A percentile compares a stretch with the other conserved stretches of the same genome.
Conservation (phyloP, 495 filamentous ascomycete species). For the Oleoguttula mirabilis region DNA sequence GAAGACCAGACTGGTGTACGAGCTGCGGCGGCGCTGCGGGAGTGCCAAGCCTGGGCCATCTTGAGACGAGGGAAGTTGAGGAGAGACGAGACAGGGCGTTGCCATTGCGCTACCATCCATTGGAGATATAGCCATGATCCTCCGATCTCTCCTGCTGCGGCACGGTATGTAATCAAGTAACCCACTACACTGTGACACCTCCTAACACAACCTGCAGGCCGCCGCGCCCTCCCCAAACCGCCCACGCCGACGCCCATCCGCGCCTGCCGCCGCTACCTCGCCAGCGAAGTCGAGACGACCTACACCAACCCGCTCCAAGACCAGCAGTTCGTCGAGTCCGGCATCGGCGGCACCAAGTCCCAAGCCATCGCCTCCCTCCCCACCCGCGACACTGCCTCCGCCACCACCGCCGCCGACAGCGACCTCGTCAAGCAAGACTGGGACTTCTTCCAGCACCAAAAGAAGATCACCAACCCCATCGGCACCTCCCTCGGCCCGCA, state of each 20-base stretch:
- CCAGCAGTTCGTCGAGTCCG: constrained; percentile 9
- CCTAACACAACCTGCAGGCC: no score
- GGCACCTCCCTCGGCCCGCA: constrained; percentile 43
- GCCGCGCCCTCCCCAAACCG: constrained; percentile 15
- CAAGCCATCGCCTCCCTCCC: constrained; percentile 2
- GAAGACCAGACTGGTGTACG: no score
- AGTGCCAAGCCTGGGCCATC: no score
- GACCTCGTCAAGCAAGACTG: constrained; percentile 15
- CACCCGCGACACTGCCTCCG: constrained; percentile 7
- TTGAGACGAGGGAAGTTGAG: no score
- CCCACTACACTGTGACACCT: no score
- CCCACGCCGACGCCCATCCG: constrained; percentile 1
- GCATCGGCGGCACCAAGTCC: constrained; percentile 1
- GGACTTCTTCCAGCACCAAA: constrained; percentile 24
- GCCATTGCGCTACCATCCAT: no score
- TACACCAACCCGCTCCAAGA: constrained; percentile 2
- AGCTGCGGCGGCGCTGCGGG: no score
- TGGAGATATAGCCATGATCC: constrained; percentile 16
- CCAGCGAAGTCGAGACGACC: constrained; percentile 3
- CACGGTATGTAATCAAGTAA: no score
- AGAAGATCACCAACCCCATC: constrained; percentile 32
- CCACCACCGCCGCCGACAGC: constrained; percentile 9
- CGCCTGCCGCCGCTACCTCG: constrained; percentile 1
- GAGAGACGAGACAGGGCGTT: no score
- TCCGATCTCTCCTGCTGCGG: constrained; percentile 17